phyloP scores from a whole-genome alignment of 2,329 filamentous ascomycete genomes.

The Cercospora zeina region DNA sequence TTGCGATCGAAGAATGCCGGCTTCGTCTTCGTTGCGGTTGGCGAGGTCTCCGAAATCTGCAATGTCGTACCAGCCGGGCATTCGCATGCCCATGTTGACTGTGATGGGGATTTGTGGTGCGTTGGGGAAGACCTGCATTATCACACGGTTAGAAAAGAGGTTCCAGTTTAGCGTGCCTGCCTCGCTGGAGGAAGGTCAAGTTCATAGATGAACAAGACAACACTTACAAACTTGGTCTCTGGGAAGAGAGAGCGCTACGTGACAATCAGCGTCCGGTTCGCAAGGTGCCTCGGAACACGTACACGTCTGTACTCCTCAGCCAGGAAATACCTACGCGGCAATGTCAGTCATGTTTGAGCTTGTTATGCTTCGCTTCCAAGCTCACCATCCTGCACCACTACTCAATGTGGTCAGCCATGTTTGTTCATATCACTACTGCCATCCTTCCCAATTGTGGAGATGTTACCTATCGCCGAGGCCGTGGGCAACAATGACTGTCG shows the following conservation, averaged over 20 bases:
- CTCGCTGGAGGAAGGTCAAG: background rate
- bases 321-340: conserved; percentile 61
- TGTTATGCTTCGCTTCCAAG: background rate
- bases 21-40: conserved; percentile 61
- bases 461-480: conserved; percentile 77
- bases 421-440: conserved; percentile 5
- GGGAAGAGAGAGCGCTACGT: conserved; percentile 61
- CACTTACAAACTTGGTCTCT: conserved; percentile 67
- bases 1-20: conserved; percentile 70
- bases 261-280: background rate
- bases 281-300: conserved; percentile 41
- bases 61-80: conserved; percentile 90
- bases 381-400: conserved; percentile 69
- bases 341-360: background rate
- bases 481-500: conserved; percentile 91
- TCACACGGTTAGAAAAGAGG: conserved; percentile 43
- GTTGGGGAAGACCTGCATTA: conserved; percentile 71
- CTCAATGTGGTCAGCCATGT: conserved; percentile 18
- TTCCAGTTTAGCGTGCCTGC: background rate
- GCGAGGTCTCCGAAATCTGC: conserved; percentile 52
- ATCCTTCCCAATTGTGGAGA: conserved; percentile 5
- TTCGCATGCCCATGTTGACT: conserved; percentile 69
- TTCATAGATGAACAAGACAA: background rate
- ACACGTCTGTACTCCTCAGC: conserved; percentile 85
- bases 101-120: conserved; percentile 59